Evolutionary conservation across 495 filamentous ascomycete genomes (phyloP).

Genomic region (Astrothelium subdiscretum): DNA sequence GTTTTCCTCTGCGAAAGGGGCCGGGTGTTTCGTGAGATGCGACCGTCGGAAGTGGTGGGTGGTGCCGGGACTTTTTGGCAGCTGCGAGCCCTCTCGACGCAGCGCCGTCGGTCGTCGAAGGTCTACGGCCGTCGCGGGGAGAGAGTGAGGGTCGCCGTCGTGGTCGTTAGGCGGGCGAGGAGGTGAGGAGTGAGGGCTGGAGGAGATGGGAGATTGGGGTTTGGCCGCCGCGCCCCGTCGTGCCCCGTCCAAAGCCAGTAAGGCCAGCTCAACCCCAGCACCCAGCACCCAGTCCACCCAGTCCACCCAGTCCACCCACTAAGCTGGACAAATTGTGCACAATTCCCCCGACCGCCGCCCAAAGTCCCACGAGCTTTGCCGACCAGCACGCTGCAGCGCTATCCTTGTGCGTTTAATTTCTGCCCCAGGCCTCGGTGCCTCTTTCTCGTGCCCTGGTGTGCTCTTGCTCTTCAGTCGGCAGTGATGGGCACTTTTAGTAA

Average conservation of each 20-base stretch:
- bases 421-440: background rate
- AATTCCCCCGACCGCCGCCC: background rate
- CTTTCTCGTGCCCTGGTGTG: background rate
- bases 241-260: background rate
- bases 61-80: background rate
- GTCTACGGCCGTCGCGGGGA: background rate
- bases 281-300: no score
- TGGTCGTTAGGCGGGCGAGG: background rate
- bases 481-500: no score
- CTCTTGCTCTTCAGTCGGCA: no score
- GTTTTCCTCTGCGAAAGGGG: background rate
- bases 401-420: background rate
- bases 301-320: no score
- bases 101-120: background rate
- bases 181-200: background rate
- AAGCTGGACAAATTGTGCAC: background rate
- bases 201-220: background rate
- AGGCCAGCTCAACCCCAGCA: background rate
- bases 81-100: slow-evolving; percentile 1
- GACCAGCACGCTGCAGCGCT: background rate
- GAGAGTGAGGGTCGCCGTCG: background rate
- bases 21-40: background rate
- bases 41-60: background rate
- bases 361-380: background rate
- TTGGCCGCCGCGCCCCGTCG: background rate